phyloP scores from a whole-genome alignment of 306 rosid species.

The Rosa multiflora region DNA sequence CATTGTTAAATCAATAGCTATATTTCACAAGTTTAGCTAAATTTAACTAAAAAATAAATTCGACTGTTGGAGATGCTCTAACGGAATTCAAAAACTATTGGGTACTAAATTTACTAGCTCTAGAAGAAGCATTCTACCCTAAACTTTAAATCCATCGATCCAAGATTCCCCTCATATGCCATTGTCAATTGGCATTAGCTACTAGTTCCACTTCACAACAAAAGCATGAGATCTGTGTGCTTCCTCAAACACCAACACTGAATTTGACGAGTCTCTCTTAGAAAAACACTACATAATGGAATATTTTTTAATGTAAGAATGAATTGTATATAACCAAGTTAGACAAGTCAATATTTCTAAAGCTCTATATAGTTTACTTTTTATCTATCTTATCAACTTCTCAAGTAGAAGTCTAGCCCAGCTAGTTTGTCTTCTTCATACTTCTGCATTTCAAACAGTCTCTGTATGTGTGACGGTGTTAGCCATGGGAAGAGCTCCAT shows the following conservation, averaged over 20 bases:
- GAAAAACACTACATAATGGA: background rate
- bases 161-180: no score
- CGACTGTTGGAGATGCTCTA: no score
- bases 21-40: no score
- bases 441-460: background rate
- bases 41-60: no score
- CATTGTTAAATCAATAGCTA: no score
- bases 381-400: background rate
- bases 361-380: background rate
- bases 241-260: slow-evolving; percentile 27
- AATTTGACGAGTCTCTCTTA: slow-evolving; percentile 16
- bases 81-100: no score
- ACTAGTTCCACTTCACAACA: background rate
- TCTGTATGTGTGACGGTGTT: background rate
- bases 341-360: slow-evolving; percentile 44
- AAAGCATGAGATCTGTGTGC: slow-evolving; percentile 28
- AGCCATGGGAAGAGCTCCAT: slow-evolving; percentile 81
- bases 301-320: background rate
- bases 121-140: no score
- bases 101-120: no score
- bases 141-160: no score
- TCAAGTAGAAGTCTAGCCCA: background rate
- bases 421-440: background rate
- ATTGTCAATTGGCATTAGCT: background rate
- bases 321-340: slow-evolving; percentile 21